Evolutionary conservation across 2,329 filamentous ascomycete species (phyloP).

Genomic region (Fusarium annulatum): DNA sequence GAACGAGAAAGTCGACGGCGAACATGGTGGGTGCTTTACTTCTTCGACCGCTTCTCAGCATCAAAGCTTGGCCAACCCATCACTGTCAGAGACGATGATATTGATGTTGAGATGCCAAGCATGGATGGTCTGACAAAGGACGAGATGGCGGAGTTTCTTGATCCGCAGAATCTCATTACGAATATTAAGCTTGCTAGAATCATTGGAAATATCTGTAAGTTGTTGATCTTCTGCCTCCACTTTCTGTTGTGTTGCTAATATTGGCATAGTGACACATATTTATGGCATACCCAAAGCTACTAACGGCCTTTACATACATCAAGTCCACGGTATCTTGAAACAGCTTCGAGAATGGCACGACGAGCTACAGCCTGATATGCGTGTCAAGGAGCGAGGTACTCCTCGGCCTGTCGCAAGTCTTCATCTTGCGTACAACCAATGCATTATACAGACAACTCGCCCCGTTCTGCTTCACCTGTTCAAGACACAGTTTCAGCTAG

Average conservation of each 20-base stretch:
- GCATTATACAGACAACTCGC: slow-evolving; percentile 50
- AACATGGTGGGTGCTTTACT: slow-evolving; percentile 51
- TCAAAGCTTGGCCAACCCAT: slow-evolving; percentile 50
- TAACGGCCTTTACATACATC: slow-evolving; percentile 44
- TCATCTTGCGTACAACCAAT: slow-evolving; percentile 49
- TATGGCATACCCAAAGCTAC: slow-evolving; percentile 46
- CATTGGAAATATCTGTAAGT: slow-evolving; percentile 45
- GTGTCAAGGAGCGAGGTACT: slow-evolving; percentile 42
- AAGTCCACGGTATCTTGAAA: slow-evolving; percentile 45
- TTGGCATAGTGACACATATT: slow-evolving; percentile 39
- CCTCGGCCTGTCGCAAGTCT: slow-evolving; percentile 43
- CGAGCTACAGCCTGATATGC: slow-evolving; percentile 38
- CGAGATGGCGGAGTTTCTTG: slow-evolving; percentile 46
- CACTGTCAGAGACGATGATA: slow-evolving; percentile 47
- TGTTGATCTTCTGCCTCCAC: rapidly evolving
- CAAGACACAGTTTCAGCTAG: slow-evolving; percentile 45
- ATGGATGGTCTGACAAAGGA: slow-evolving; percentile 45
- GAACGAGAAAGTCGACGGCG: slow-evolving; percentile 44
- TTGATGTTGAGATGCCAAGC: slow-evolving; percentile 48
- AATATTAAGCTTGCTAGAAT: slow-evolving; percentile 48
- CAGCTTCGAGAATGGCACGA: slow-evolving; percentile 47
- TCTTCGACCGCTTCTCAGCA: slow-evolving; percentile 49
- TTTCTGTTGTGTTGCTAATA: rapidly evolving
- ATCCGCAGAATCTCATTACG: slow-evolving; percentile 42
- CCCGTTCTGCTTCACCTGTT: slow-evolving; percentile 48